Evolutionary conservation across 192 early-diverging fungal species (phyloP), one percentile per base, ranked within the genome.

Genomic region (Backusella liffmaniae): DNA sequence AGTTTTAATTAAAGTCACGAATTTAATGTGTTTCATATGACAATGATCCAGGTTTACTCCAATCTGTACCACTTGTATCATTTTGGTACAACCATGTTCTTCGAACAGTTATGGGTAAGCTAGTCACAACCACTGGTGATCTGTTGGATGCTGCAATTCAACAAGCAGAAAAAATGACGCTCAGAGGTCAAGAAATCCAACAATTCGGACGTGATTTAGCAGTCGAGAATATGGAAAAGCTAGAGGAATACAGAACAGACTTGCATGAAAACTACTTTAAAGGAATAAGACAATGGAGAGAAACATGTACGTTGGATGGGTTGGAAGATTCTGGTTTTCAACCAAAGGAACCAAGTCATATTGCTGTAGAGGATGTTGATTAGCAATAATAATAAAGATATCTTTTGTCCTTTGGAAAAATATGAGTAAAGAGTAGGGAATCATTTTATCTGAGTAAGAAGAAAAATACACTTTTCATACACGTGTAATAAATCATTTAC

Each of bases 71-170:
- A 44, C 72, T 87, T 12, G 75, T 89, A 42, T 84, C 81, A 21
- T 89, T 84, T 82, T 89, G 88, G 88, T 89, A 89, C 62, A 85
- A 89, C 65, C 80, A 87, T 72, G 85, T 89, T 23, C 84, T 86
- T 9, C 74, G 88, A 66, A 77, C 84, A 37, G 68, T 85, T 7
- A 73, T 89, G 44, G 88, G 88, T 10, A 68, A 84, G 42, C 56
- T 89, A 2, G 26, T 89, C 23, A 85, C 84, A 4, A 75, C 80
- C 16, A 84, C 85, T 23, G 88, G 88, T 10, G 86, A 86, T 41
- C 81, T 89, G 39, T 35, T 89, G 12, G 80, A 85, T 65, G 78
- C 86, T n/a, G 88, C 88, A 10, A 56, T 82, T 30, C 72, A 79
- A 39, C 77, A 78, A 42, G 81, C 81, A 46, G 74, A 82, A 62